These are phyloP conservation scores for Kodamaea anthophila DNA, from an alignment of 1,139 yeast species.

Conservation along the genomic window DNA sequence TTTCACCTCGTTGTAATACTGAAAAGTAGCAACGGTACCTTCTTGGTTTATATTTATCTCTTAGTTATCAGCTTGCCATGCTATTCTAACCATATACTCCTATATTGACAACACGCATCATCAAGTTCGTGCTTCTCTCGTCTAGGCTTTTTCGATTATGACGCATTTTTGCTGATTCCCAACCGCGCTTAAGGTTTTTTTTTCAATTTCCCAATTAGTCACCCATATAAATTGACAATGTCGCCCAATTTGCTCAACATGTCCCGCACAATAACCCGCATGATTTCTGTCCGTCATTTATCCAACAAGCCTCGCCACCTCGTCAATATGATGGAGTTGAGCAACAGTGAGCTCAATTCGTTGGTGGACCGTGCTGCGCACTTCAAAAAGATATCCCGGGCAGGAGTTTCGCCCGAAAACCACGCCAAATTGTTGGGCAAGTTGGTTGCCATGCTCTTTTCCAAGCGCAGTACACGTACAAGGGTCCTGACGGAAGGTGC, in stretches of 20 bases:
- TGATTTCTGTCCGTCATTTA: conserved; percentile 6
- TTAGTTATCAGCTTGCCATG: no score
- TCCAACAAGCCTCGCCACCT: conserved; percentile 54
- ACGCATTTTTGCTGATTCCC: conserved; percentile 14
- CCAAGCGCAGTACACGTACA: conserved; percentile 92
- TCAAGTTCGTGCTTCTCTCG: no score
- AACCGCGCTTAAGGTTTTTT: conserved; percentile 24
- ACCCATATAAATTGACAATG: conserved; percentile 10
- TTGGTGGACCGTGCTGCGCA: conserved; percentile 63
- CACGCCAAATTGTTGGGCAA: conserved; percentile 66
- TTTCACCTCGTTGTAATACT: no score
- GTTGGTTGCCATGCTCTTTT: conserved; percentile 74
- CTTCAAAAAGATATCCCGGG: conserved; percentile 53
- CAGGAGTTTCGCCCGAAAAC: conserved; percentile 41
- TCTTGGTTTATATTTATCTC: no score
- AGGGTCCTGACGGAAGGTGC: conserved; percentile 95
- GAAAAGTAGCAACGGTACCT: no score
- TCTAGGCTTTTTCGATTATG: background rate
- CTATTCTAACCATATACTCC: no score
- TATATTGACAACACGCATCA: no score
- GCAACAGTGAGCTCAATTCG: conserved; percentile 59
- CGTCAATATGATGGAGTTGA: conserved; percentile 69
- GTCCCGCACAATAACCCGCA: conserved; percentile 7
- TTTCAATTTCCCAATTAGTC: conserved; percentile 14
- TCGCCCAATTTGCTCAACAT: conserved; percentile 2